Evolutionary conservation across 345 rosid species (phyloP).

Genomic region (Salix brachista): DNA sequence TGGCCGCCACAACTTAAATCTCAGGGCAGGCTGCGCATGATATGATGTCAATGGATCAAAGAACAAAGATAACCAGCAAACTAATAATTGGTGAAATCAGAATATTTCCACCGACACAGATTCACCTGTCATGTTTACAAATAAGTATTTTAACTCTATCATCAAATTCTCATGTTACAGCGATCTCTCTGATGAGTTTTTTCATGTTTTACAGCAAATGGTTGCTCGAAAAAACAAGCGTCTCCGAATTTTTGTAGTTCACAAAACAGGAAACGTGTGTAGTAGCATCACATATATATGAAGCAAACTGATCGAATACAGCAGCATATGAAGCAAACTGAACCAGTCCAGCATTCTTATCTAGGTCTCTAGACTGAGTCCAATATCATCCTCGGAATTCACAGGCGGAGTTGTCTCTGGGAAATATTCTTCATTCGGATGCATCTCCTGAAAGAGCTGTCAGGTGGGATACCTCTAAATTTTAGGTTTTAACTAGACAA

Average conservation of each 20-base stretch:
- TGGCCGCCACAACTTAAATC: too few species aligned
- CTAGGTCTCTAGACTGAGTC: background rate
- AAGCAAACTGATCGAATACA: background rate
- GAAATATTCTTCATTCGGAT: slow-evolving; percentile 52
- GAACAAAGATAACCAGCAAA: too few species aligned
- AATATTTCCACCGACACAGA: background rate
- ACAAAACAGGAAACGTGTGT: background rate
- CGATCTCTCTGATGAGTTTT: background rate
- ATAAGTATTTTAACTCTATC: background rate
- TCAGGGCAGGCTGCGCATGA: too few species aligned
- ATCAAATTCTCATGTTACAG: too few species aligned
- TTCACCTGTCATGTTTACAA: background rate
- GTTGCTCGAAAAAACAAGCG: too few species aligned
- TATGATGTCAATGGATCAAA: too few species aligned
- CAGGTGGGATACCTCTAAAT: too few species aligned
- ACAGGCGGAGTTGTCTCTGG: slow-evolving; percentile 36
- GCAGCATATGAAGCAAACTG: background rate
- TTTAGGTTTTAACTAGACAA: too few species aligned
- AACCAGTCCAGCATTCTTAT: background rate
- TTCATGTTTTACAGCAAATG: background rate
- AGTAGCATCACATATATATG: background rate
- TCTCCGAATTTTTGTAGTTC: too few species aligned
- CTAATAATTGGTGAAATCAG: background rate
- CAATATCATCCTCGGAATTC: slow-evolving; percentile 31
- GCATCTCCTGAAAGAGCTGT: slow-evolving; percentile 47